Conservation (phyloP, 2,329 filamentous ascomycete genomes). For the Exophiala dermatitidis region DNA sequence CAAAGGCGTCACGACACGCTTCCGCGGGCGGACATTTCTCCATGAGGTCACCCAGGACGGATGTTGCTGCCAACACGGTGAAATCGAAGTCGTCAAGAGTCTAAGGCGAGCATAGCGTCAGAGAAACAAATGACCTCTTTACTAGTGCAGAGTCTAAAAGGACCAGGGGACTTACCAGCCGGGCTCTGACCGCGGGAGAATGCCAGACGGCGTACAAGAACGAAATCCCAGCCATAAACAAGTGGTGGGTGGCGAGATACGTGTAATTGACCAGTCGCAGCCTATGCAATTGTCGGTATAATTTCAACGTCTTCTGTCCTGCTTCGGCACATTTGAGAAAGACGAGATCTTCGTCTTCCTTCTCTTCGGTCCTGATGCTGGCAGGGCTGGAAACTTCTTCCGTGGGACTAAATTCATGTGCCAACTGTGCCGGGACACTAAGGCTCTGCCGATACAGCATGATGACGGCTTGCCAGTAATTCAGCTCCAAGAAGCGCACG, state of each 20-base stretch:
- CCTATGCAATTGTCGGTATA: slow-evolving; percentile 84
- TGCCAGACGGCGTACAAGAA: slow-evolving; percentile 98
- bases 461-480: slow-evolving; percentile 96
- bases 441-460: slow-evolving; percentile 91
- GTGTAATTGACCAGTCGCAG: slow-evolving; percentile 91
- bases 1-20: slow-evolving; percentile 88
- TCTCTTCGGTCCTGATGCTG: slow-evolving; percentile 39
- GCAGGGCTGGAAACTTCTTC: slow-evolving; percentile 54
- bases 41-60: slow-evolving; percentile 82
- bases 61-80: slow-evolving; percentile 85
- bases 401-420: slow-evolving; percentile 61
- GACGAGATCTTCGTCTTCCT: slow-evolving; percentile 76
- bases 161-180: slow-evolving; percentile 56
- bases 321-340: slow-evolving; percentile 94
- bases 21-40: slow-evolving; percentile 93
- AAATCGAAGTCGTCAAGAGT: slow-evolving; percentile 97
- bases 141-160: not conserved
- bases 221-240: slow-evolving; percentile 95
- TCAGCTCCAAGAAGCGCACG: slow-evolving; percentile 82
- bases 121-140: not conserved
- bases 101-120: slow-evolving; percentile 30
- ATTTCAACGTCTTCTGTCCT: slow-evolving; percentile 81
- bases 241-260: slow-evolving; percentile 86
- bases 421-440: slow-evolving; percentile 75
- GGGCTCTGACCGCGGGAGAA: slow-evolving; percentile 76